Evolutionary conservation across 306 rosid species (phyloP).

Genomic region (Casuarina glauca): DNA sequence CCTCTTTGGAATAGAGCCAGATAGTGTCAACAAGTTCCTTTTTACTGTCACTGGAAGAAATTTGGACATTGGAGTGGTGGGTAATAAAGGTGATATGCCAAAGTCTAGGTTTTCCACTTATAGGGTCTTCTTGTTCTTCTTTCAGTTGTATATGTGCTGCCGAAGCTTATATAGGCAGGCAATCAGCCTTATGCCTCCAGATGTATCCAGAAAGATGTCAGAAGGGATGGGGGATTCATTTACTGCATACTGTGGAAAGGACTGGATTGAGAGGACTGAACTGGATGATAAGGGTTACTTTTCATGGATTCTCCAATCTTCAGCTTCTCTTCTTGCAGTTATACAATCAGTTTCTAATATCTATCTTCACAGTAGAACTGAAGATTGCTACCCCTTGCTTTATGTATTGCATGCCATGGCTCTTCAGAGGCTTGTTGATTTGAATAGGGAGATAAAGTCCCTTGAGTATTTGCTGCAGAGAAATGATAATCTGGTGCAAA

Average conservation of each 20-base stretch:
- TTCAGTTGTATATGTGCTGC: slow-evolving; percentile 70
- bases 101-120: slow-evolving; percentile 54
- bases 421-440: slow-evolving; percentile 82
- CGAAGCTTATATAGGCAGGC: slow-evolving; percentile 71
- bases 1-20: slow-evolving; percentile 58
- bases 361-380: slow-evolving; percentile 39
- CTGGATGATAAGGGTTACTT: slow-evolving; percentile 61
- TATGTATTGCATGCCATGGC: slow-evolving; percentile 71
- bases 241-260: slow-evolving; percentile 58
- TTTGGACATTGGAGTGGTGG: slow-evolving; percentile 32
- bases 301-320: slow-evolving; percentile 72
- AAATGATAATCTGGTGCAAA: slow-evolving; percentile 40
- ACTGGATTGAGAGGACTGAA: slow-evolving; percentile 71
- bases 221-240: slow-evolving; percentile 56
- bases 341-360: slow-evolving; percentile 54
- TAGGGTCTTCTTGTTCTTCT: slow-evolving; percentile 75
- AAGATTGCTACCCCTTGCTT: slow-evolving; percentile 55
- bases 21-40: slow-evolving; percentile 57
- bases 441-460: slow-evolving; percentile 66
- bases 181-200: slow-evolving; percentile 66
- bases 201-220: slow-evolving; percentile 65
- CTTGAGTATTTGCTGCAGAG: slow-evolving; percentile 60
- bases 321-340: slow-evolving; percentile 67
- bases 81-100: slow-evolving; percentile 44
- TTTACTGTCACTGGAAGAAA: slow-evolving; percentile 43